These are phyloP conservation scores for Sporobolomyces roseus DNA, from an alignment of 768 basidiomycete genomes.

Conservation along the genomic window DNA sequence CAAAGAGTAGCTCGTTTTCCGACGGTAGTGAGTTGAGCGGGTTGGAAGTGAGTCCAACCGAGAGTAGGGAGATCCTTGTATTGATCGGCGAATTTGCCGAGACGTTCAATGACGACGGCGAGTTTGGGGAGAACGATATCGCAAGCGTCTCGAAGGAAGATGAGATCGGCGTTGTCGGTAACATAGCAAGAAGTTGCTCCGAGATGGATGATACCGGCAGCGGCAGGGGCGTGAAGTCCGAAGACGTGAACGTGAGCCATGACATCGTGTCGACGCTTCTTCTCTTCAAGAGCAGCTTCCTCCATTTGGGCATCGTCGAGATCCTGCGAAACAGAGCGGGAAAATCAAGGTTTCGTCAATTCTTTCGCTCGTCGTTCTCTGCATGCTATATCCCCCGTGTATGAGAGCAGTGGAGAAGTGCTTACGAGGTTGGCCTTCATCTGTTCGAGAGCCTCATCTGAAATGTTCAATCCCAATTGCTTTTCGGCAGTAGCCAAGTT, in stretches of 20 bases:
- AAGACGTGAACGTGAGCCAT: slow-evolving; percentile 99
- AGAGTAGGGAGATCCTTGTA: slow-evolving; percentile 86
- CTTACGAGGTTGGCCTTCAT: slow-evolving; percentile 88
- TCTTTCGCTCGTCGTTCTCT: too few relatives aligned
- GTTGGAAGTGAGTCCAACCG: slow-evolving; percentile 98
- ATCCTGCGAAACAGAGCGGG: slow-evolving; percentile 53
- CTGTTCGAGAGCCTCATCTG: slow-evolving; percentile 85
- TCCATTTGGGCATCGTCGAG: slow-evolving; percentile 86
- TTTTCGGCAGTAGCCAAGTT: slow-evolving; percentile 95
- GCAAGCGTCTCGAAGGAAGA: slow-evolving; percentile 86
- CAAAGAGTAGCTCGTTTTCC: slow-evolving; percentile 94
- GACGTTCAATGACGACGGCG: slow-evolving; percentile 81
- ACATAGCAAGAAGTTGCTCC: slow-evolving; percentile 99
- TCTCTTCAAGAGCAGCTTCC: slow-evolving; percentile 88
- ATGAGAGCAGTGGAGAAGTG: neutral
- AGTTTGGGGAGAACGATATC: slow-evolving; percentile 79
- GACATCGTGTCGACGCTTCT: slow-evolving; percentile 95
- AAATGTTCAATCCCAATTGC: slow-evolving; percentile 83
- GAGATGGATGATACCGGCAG: slow-evolving; percentile 54
- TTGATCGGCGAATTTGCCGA: slow-evolving; percentile 75
- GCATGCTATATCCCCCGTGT: too few relatives aligned
- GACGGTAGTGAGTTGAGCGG: slow-evolving; percentile 95
- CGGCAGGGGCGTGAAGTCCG: slow-evolving; percentile 43
- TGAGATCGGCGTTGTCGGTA: slow-evolving; percentile 97
- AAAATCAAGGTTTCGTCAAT: too few relatives aligned